Evolutionary conservation across 148 eudicot species (phyloP).

Genomic region (Fagopyrum homotropicum): DNA sequence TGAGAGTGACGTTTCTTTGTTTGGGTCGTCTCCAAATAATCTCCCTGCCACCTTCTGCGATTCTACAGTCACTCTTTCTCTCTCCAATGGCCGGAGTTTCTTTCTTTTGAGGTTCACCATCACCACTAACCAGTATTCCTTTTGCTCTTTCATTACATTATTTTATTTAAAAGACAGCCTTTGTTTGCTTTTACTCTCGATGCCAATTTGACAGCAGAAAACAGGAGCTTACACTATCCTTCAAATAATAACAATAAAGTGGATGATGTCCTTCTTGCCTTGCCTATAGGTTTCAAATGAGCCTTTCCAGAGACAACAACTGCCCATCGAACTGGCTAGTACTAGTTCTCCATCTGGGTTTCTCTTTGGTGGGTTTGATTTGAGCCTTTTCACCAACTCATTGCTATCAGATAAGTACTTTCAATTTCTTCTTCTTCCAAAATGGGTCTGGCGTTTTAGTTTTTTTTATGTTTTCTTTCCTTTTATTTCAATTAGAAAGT

Average conservation of each 20-base stretch:
- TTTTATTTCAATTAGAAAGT: too few species aligned
- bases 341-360: conserved; percentile 1
- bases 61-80: neutral
- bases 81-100: conserved; percentile 13
- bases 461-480: neutral
- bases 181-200: conserved; percentile 36
- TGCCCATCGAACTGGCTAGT: conserved; percentile 8
- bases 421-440: conserved; percentile 3
- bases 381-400: conserved; percentile 7
- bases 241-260: neutral
- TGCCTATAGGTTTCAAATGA: neutral
- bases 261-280: neutral
- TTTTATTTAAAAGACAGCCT: conserved; percentile 23
- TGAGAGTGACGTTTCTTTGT: conserved; percentile 23
- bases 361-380: conserved; percentile 5
- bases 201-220: neutral
- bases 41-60: conserved; percentile 4
- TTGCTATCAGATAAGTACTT: neutral
- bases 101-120: conserved; percentile 12
- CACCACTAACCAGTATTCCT: conserved; percentile 4
- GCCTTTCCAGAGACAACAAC: conserved; percentile 8
- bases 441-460: conserved; percentile 18
- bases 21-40: conserved; percentile 16
- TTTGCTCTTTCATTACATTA: conserved; percentile 10
- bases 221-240: neutral